phyloP scores from a whole-genome alignment of 805 yeast genomes.

The Myxozyma vanderwaltii region DNA sequence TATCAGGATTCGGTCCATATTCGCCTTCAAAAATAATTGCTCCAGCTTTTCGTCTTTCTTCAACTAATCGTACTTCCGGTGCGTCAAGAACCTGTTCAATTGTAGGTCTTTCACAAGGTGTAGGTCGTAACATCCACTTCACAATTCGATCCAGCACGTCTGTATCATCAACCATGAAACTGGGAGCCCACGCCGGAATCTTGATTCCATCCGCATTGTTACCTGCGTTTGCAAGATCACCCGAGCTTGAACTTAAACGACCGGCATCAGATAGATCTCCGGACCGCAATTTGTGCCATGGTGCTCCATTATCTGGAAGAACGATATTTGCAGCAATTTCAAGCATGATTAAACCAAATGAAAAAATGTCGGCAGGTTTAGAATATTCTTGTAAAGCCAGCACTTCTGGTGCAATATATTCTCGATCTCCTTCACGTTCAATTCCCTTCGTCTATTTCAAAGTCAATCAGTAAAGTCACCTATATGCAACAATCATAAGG shows the following conservation, averaged over 20 bases:
- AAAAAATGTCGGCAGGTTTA: slow-evolving; percentile 90
- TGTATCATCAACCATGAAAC: slow-evolving; percentile 65
- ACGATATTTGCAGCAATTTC: slow-evolving; percentile 96
- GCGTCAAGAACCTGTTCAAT: slow-evolving; percentile 69
- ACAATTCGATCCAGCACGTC: slow-evolving; percentile 72
- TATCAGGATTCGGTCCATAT: slow-evolving; percentile 75
- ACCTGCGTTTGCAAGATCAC: slow-evolving; percentile 52
- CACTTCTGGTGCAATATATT: slow-evolving; percentile 96
- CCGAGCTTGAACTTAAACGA: slow-evolving; percentile 47
- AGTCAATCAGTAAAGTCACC: neutral
- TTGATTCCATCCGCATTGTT: slow-evolving; percentile 18
- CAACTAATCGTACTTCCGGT: slow-evolving; percentile 77
- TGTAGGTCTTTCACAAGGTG: slow-evolving; percentile 77
- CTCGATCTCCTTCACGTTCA: slow-evolving; percentile 96
- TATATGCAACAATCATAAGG: slow-evolving; percentile 41
- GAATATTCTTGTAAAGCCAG: slow-evolving; percentile 80
- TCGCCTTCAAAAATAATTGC: slow-evolving; percentile 96
- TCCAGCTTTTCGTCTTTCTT: slow-evolving; percentile 80
- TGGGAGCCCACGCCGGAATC: slow-evolving; percentile 83
- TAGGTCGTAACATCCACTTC: slow-evolving; percentile 85
- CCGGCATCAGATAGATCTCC: slow-evolving; percentile 92
- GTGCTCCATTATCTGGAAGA: slow-evolving; percentile 91
- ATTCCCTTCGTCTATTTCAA: slow-evolving; percentile 46
- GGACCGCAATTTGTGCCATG: slow-evolving; percentile 93
- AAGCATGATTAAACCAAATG: slow-evolving; percentile 89